A percentile compares a stretch with the other conserved stretches of the same genome.
These are phyloP conservation scores for Candida jianshihensis DNA, from an alignment of 805 yeast species.

Conservation along the genomic window DNA sequence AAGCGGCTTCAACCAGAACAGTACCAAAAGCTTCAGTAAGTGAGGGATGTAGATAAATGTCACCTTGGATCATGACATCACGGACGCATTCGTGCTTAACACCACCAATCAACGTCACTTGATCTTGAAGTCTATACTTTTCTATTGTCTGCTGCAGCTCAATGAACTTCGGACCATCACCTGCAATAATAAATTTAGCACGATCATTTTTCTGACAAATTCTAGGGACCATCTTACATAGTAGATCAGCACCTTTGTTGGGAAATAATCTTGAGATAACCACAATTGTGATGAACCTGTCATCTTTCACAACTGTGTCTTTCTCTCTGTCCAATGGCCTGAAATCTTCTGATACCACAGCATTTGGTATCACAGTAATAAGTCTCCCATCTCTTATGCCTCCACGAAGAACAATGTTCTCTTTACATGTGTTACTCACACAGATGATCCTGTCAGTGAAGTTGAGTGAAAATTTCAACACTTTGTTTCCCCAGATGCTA, in stretches of 20 bases:
- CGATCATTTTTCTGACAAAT: slow-evolving; percentile 58
- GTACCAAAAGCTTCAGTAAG: slow-evolving; percentile 98
- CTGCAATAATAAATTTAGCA: slow-evolving; percentile 83
- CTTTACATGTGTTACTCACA: slow-evolving; percentile 94
- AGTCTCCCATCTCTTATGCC: slow-evolving; percentile 59
- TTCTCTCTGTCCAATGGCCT: slow-evolving; percentile 33
- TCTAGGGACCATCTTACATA: slow-evolving; percentile 78
- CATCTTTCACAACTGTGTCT: slow-evolving; percentile 15
- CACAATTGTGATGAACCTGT: slow-evolving; percentile 64
- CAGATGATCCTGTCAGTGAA: slow-evolving; percentile 93
- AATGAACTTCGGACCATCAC: slow-evolving; percentile 93
- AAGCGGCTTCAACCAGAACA: slow-evolving; percentile 93
- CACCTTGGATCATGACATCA: slow-evolving; percentile 88
- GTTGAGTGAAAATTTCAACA: slow-evolving; percentile 72
- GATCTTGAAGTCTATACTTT: slow-evolving; percentile 72
- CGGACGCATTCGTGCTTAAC: slow-evolving; percentile 87
- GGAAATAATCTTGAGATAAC: slow-evolving; percentile 88
- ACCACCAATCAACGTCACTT: slow-evolving; percentile 80
- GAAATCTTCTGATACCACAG: slow-evolving; percentile 82
- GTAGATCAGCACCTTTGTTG: slow-evolving; percentile 92
- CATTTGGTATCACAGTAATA: slow-evolving; percentile 93
- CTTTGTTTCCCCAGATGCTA: slow-evolving; percentile 79
- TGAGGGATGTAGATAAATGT: slow-evolving; percentile 88
- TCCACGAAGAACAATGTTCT: slow-evolving; percentile 87
- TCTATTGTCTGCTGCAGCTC: slow-evolving; percentile 96